These are phyloP conservation scores for Hortiboletus campestris DNA, from an alignment of 768 basidiomycete species.

Conservation along the genomic window DNA sequence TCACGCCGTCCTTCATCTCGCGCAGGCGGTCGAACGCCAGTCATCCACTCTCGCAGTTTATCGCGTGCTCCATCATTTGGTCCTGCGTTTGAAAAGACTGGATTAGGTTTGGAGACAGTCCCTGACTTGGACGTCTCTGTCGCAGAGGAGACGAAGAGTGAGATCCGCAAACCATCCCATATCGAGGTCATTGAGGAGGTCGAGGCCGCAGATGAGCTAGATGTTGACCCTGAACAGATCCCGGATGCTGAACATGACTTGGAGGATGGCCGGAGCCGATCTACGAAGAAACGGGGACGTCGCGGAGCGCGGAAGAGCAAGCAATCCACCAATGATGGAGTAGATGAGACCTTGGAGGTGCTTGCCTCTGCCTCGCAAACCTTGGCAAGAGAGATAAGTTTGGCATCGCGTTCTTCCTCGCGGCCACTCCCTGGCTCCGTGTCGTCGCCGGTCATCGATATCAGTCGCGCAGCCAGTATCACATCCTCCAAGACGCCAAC, in stretches of 20 bases:
- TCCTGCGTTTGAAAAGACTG: slow-evolving; percentile 42
- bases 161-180: slow-evolving; percentile 22
- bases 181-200: slow-evolving; percentile 39
- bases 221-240: slow-evolving; percentile 14
- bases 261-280: slow-evolving; percentile 45
- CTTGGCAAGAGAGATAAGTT: slow-evolving; percentile 81
- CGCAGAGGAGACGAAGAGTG: slow-evolving; percentile 43
- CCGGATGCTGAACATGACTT: slow-evolving; percentile 28
- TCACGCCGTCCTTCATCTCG: slow-evolving; percentile 74
- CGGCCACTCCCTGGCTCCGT: slow-evolving; percentile 19
- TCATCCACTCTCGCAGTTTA: slow-evolving; percentile 51
- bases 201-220: slow-evolving; percentile 35
- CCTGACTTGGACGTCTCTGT: slow-evolving; percentile 44
- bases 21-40: slow-evolving; percentile 54
- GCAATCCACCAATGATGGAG: slow-evolving; percentile 21
- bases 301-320: slow-evolving; percentile 83
- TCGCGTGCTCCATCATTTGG: slow-evolving; percentile 65
- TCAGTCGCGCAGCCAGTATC: slow-evolving; percentile 24
- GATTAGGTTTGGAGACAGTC: slow-evolving; percentile 48
- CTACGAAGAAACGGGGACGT: slow-evolving; percentile 78
- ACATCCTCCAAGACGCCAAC: slow-evolving; percentile 38
- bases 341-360: slow-evolving; percentile 60
- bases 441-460: slow-evolving; percentile 20
- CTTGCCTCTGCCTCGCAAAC: slow-evolving; percentile 80
- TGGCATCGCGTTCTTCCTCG: slow-evolving; percentile 52